A percentile compares a stretch with the other conserved stretches of the same genome.
Conservation (phyloP, 2,329 filamentous ascomycete species). For the Neopestalotiopsis rosae region DNA sequence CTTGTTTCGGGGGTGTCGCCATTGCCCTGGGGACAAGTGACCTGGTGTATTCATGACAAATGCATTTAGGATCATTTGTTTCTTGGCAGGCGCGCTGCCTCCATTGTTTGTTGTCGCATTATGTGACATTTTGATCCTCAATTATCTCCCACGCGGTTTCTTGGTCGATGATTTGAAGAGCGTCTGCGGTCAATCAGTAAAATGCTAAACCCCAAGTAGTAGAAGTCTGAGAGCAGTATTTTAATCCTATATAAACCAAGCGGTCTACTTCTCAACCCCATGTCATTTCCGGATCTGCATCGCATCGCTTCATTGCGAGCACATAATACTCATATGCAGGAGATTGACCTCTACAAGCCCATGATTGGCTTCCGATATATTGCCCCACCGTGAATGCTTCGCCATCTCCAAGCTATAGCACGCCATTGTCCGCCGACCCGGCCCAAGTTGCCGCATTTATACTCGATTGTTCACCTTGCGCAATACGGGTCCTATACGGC, state of each 20-base stretch:
- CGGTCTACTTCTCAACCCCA: neutral
- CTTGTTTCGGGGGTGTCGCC: slow-evolving; percentile 67
- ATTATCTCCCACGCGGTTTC: neutral
- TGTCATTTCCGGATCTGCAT: neutral
- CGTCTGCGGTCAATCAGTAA: too few species aligned
- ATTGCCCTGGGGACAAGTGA: slow-evolving; percentile 68
- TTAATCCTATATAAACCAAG: neutral
- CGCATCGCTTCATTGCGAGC: neutral
- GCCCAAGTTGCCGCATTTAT: neutral
- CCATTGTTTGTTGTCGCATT: neutral
- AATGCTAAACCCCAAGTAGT: neutral
- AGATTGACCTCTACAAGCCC: neutral
- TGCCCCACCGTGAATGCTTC: slow-evolving; percentile 10
- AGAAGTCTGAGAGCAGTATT: neutral
- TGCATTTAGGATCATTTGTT: slow-evolving; percentile 65
- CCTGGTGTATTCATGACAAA: slow-evolving; percentile 70
- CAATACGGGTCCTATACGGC: slow-evolving; percentile 24
- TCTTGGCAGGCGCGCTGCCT: slow-evolving; percentile 37
- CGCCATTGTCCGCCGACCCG: slow-evolving; percentile 10
- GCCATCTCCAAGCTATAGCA: slow-evolving; percentile 14
- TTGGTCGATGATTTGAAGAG: too few species aligned
- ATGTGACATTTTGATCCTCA: neutral
- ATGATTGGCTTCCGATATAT: neutral
- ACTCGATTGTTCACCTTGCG: slow-evolving; percentile 18
- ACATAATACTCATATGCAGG: neutral